These are phyloP conservation scores for Tuber umbilicatum DNA, from an alignment of 495 filamentous ascomycete species.

Conservation along the genomic window DNA sequence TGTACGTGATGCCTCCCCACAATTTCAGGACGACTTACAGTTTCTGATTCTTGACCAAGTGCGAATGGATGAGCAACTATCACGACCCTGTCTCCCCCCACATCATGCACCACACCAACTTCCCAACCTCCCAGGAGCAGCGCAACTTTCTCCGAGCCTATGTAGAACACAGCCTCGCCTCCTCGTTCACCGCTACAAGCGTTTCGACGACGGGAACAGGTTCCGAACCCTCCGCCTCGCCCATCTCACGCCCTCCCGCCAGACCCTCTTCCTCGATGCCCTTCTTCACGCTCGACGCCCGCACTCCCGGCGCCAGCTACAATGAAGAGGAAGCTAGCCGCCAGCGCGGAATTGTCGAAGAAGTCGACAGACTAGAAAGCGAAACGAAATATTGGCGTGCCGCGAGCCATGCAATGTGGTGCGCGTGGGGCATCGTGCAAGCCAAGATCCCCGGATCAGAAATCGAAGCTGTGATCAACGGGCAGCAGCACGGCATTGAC, in stretches of 20 bases:
- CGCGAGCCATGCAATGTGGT: conserved; percentile 83
- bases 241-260: neutral
- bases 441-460: conserved; percentile 55
- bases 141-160: conserved; percentile 78
- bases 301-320: conserved; percentile 52
- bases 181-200: conserved; percentile 11
- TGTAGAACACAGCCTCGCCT: conserved; percentile 58
- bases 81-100: conserved; percentile 61
- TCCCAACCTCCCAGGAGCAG: conserved; percentile 77
- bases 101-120: conserved; percentile 59
- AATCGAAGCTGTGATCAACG: conserved; percentile 9
- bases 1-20: conserved; percentile 46
- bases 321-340: conserved; percentile 55
- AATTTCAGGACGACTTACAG: neutral
- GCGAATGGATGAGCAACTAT: conserved; percentile 98
- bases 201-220: neutral
- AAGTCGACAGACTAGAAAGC: conserved; percentile 61
- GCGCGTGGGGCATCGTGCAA: conserved; percentile 93
- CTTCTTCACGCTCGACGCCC: conserved; percentile 64
- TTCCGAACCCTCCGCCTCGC: conserved; percentile 4
- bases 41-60: conserved; percentile 20
- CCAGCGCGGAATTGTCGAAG: conserved; percentile 56
- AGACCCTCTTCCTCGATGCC: neutral
- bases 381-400: conserved; percentile 80
- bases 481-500: neutral